Percentiles rank a stretch among this genome's conserved stretches.
Evolutionary conservation across 257 asterid species (phyloP).

Genomic region (Lycium ferocissimum): DNA sequence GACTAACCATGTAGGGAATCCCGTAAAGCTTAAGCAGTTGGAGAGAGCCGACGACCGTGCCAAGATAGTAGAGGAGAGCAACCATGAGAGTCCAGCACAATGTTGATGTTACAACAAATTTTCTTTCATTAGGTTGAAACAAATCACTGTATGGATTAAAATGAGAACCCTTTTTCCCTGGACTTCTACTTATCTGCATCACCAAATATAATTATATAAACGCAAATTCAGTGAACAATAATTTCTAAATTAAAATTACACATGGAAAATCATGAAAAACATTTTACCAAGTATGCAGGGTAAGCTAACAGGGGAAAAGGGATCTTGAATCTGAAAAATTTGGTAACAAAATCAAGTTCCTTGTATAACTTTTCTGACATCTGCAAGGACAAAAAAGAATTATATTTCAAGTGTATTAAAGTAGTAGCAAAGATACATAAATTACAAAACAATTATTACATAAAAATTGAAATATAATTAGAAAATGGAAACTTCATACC

Average conservation of each 20-base stretch:
- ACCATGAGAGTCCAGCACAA: conserved; percentile 76
- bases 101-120: conserved; percentile 63
- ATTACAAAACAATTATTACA: too few relatives aligned
- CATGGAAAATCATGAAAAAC: too few relatives aligned
- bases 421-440: too few relatives aligned
- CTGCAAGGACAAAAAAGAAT: background rate
- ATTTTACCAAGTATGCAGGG: conserved; percentile 51
- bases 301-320: conserved; percentile 57
- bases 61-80: conserved; percentile 50
- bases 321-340: conserved; percentile 48
- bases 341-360: conserved; percentile 44
- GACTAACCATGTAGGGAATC: conserved; percentile 71
- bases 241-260: too few relatives aligned
- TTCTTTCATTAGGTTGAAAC: conserved; percentile 70
- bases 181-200: conserved; percentile 75
- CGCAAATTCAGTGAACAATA: background rate
- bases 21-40: conserved; percentile 68
- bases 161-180: conserved; percentile 94
- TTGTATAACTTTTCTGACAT: conserved; percentile 49
- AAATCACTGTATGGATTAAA: conserved; percentile 77
- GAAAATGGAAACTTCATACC: conserved; percentile 31
- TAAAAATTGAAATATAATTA: background rate
- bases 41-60: conserved; percentile 52
- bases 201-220: too few relatives aligned
- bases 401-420: too few relatives aligned